Conservation (phyloP, 352 stramenopile genomes). For the Thalassiosira livingstoniorum region DNA sequence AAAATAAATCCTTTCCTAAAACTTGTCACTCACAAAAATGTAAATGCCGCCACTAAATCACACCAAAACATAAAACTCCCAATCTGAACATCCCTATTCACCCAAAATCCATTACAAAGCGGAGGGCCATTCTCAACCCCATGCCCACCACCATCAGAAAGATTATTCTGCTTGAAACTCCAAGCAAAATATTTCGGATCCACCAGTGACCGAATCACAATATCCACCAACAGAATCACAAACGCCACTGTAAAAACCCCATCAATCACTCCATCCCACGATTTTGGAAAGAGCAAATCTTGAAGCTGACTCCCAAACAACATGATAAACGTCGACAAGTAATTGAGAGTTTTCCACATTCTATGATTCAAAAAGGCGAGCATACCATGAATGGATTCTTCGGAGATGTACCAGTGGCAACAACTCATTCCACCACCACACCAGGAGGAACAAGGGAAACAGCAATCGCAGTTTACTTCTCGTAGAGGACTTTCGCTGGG, state of each 20-base stretch:
- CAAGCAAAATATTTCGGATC: conserved; percentile 69
- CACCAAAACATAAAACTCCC: conserved; percentile 83
- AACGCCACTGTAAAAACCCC: conserved; percentile 58
- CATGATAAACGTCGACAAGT: conserved; percentile 62
- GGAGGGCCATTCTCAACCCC: too few relatives aligned
- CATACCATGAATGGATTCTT: neutral
- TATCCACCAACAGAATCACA: conserved; percentile 63
- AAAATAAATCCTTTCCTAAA: too few relatives aligned
- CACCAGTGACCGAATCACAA: conserved; percentile 58
- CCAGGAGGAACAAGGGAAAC: too few relatives aligned
- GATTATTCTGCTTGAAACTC: neutral
- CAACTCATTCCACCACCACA: too few relatives aligned
- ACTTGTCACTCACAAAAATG: conserved; percentile 69
- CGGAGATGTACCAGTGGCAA: neutral
- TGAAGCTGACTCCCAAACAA: conserved; percentile 75
- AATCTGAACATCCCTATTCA: conserved; percentile 35
- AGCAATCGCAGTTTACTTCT: too few relatives aligned
- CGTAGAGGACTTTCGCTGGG: neutral
- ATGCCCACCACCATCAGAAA: neutral
- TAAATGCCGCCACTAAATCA: conserved; percentile 67
- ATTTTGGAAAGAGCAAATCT: conserved; percentile 50
- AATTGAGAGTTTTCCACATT: conserved; percentile 43
- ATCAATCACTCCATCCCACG: conserved; percentile 49
- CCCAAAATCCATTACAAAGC: too few relatives aligned
- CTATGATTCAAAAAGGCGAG: conserved; percentile 21